These are phyloP conservation scores for Phaffia rhodozyma DNA, from an alignment of 1,284 basidiomycete genomes.

Conservation along the genomic window DNA sequence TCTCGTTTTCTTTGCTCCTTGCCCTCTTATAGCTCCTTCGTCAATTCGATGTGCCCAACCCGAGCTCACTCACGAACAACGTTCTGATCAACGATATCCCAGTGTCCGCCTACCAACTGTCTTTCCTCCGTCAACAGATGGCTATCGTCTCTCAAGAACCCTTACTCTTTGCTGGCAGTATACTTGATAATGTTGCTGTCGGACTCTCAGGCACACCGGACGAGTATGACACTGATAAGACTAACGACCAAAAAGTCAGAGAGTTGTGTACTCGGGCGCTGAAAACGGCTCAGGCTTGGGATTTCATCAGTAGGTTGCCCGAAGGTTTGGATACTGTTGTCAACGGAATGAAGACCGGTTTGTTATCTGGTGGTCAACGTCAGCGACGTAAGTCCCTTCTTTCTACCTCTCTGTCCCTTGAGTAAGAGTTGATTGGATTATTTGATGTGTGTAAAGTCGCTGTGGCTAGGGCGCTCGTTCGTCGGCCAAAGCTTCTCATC, in stretches of 20 bases:
- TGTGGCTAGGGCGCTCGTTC: constrained; percentile 35
- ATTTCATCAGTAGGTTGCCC: constrained; percentile 33
- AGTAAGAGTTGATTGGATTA: too few species aligned
- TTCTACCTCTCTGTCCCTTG: too few species aligned
- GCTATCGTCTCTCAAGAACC: constrained; percentile 38
- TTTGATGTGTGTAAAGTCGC: constrained; percentile 23
- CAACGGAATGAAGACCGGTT: constrained; percentile 32
- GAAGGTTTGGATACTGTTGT: constrained; percentile 34
- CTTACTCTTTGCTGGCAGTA: constrained; percentile 34
- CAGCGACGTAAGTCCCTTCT: constrained; percentile 24
- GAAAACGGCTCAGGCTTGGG: constrained; percentile 33
- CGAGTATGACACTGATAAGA: constrained; percentile 22
- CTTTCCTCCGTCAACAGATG: constrained; percentile 36
- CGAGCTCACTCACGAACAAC: constrained; percentile 8
- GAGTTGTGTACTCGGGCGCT: constrained; percentile 31
- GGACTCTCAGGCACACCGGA: constrained; percentile 30
- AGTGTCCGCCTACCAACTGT: constrained; percentile 27
- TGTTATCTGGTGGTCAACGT: constrained; percentile 33
- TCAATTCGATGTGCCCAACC: constrained; percentile 32
- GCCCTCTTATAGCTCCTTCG: constrained; percentile 25
- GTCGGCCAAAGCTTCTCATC: constrained; percentile 30
- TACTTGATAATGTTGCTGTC: constrained; percentile 37
- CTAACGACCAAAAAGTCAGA: constrained; percentile 21
- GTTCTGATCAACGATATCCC: constrained; percentile 5
- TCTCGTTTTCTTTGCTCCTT: too few species aligned